phyloP scores from a whole-genome alignment of 345 rosid species.

The Murraya koenigii region DNA sequence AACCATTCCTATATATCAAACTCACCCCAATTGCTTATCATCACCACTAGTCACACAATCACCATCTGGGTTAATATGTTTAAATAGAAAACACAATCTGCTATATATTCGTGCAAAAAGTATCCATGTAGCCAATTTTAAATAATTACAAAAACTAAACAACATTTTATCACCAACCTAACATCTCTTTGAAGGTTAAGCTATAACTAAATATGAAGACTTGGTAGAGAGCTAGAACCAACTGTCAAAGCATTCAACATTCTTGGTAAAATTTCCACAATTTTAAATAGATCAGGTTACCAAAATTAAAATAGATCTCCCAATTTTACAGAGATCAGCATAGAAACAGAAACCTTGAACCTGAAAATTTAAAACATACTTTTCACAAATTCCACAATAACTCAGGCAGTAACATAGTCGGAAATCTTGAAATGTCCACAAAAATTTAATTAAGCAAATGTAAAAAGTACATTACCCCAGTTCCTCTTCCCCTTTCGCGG shows the following conservation, averaged over 20 bases:
- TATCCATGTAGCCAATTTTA: background rate
- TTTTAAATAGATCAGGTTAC: background rate
- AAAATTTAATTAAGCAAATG: background rate
- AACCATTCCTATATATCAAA: background rate
- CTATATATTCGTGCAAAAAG: background rate
- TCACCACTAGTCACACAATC: background rate
- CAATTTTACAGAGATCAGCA: background rate
- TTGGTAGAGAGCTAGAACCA: background rate
- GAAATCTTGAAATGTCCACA: background rate
- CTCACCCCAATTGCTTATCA: background rate
- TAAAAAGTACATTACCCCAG: conserved; percentile 52
- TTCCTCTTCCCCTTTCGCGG: conserved; percentile 84
- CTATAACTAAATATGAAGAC: background rate
- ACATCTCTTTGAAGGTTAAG: background rate
- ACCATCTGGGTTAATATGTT: background rate
- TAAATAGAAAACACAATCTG: background rate
- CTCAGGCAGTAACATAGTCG: background rate
- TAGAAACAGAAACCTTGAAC: background rate
- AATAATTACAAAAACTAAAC: background rate
- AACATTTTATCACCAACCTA: background rate
- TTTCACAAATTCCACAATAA: background rate
- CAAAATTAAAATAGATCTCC: too few relatives aligned
- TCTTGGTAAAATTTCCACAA: too few relatives aligned
- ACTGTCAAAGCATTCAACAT: too few relatives aligned
- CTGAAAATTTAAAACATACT: background rate